Evolutionary conservation across 164 flowering plant genomes (phyloP).

Genomic region (Dillenia suffruticosa): DNA sequence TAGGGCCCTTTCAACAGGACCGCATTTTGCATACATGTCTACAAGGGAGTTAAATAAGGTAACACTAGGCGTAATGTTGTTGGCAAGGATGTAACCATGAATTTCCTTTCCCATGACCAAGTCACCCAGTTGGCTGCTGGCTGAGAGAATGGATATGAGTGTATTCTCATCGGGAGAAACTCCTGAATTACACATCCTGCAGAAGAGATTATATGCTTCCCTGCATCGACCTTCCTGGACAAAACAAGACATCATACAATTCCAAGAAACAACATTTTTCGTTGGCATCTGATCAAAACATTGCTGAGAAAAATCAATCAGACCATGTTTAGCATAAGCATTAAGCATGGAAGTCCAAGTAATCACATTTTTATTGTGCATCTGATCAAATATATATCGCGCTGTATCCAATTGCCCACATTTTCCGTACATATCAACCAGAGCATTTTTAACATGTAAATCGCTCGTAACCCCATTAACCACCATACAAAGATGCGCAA

Average conservation of each 20-base stretch:
- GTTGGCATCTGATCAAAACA: conserved; percentile 40
- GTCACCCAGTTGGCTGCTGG: conserved; percentile 47
- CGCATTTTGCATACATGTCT: conserved; percentile 64
- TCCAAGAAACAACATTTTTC: conserved; percentile 54
- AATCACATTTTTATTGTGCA: conserved; percentile 38
- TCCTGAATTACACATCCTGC: conserved; percentile 25
- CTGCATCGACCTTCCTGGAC: conserved; percentile 23
- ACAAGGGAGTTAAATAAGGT: conserved; percentile 40
- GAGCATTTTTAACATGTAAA: conserved; percentile 34
- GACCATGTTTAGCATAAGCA: conserved; percentile 40
- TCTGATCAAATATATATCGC: conserved; percentile 24
- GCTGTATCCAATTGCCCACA: conserved; percentile 36
- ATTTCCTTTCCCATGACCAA: conserved; percentile 30
- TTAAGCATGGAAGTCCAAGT: conserved; percentile 53
- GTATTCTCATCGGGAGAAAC: conserved; percentile 41
- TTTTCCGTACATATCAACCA: conserved; percentile 50
- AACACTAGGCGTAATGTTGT: conserved; percentile 12
- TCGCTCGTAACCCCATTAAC: conserved; percentile 30
- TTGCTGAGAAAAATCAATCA: conserved; percentile 25
- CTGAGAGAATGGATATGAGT: conserved; percentile 33
- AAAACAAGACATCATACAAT: conserved; percentile 40
- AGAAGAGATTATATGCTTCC: conserved; percentile 32
- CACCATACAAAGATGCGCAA: conserved; percentile 36
- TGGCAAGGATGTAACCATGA: conserved; percentile 19
- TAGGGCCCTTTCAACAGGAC: conserved; percentile 23